Conservation (phyloP, 106 monocot genomes). For the Vanilla planifolia region DNA sequence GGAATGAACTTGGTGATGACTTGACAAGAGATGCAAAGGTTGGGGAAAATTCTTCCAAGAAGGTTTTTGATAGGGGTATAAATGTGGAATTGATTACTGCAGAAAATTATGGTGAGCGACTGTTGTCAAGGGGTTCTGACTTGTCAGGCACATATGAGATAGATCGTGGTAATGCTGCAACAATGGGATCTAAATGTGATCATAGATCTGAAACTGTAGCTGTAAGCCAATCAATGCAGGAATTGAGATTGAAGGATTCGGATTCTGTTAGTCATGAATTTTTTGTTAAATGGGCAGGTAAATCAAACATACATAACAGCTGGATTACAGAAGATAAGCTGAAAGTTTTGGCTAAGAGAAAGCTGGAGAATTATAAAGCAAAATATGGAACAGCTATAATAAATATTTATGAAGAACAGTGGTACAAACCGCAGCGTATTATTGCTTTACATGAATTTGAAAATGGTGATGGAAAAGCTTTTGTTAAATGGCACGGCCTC, state of each 20-base stretch:
- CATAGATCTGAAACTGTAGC: conserved; percentile 17
- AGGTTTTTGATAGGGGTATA: conserved; percentile 4
- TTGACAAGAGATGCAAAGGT: not conserved
- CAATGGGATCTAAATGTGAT: conserved; percentile 5
- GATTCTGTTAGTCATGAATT: conserved; percentile 50
- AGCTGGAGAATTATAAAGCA: conserved; percentile 90
- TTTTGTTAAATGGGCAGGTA: conserved; percentile 92
- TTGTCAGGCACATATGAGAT: conserved; percentile 6
- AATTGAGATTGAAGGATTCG: conserved; percentile 10
- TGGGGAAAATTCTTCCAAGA: conserved; percentile 3
- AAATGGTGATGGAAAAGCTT: conserved; percentile 48
- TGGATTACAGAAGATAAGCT: conserved; percentile 80
- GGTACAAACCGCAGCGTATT: conserved; percentile 71
- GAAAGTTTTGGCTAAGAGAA: conserved; percentile 80
- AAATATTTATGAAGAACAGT: conserved; percentile 85
- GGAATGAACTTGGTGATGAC: conserved; percentile 10
- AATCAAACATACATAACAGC: conserved; percentile 84
- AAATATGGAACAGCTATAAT: conserved; percentile 68
- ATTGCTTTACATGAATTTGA: conserved; percentile 49
- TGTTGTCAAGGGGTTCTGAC: conserved; percentile 1
- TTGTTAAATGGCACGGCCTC: conserved; percentile 83
- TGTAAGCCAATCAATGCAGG: conserved; percentile 2
- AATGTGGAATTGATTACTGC: not conserved
- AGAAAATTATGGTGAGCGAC: conserved; percentile 2
- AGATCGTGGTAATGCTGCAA: conserved; percentile 9